phyloP scores from a whole-genome alignment of 1,284 basidiomycete species.

The Microbotryum lychnidis-dioicae region DNA sequence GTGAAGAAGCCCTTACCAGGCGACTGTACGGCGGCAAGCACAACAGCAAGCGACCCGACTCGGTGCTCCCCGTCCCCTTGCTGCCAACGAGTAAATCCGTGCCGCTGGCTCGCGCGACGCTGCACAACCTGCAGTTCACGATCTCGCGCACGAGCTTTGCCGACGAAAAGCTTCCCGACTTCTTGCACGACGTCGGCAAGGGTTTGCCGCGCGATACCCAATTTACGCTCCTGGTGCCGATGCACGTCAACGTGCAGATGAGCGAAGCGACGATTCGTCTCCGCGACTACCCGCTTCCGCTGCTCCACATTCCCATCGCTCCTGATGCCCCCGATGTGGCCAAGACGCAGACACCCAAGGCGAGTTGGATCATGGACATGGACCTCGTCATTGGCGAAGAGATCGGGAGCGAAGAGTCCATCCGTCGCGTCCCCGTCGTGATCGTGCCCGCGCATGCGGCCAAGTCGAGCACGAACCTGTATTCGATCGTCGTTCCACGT shows the following conservation, averaged over 20 bases:
- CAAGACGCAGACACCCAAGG: constrained; percentile 36
- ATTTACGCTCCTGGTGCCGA: constrained; percentile 74
- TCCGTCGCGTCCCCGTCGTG: constrained; percentile 62
- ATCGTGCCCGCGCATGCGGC: constrained; percentile 53
- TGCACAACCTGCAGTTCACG: constrained; percentile 55
- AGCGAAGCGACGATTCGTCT: constrained; percentile 56
- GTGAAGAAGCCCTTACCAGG: constrained; percentile 42
- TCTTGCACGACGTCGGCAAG: constrained; percentile 60
- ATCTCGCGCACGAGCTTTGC: constrained; percentile 60
- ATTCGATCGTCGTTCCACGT: constrained; percentile 56
- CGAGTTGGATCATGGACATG: constrained; percentile 56
- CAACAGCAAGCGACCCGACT: constrained; percentile 13
- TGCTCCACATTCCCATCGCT: constrained; percentile 45
- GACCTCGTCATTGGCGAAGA: constrained; percentile 87
- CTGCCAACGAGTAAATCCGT: constrained; percentile 48
- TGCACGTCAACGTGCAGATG: constrained; percentile 67
- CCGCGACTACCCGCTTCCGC: constrained; percentile 59
- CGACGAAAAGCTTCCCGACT: constrained; percentile 53
- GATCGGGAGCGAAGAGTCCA: constrained; percentile 60
- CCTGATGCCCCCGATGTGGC: constrained; percentile 8
- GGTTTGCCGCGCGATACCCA: constrained; percentile 62
- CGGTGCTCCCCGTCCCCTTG: constrained; percentile 45
- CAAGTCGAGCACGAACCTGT: constrained; percentile 45
- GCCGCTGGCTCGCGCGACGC: constrained; percentile 64
- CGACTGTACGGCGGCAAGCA: constrained; percentile 27